Conservation (phyloP, 1,284 basidiomycete species). For the Nidula niveotomentosa region DNA sequence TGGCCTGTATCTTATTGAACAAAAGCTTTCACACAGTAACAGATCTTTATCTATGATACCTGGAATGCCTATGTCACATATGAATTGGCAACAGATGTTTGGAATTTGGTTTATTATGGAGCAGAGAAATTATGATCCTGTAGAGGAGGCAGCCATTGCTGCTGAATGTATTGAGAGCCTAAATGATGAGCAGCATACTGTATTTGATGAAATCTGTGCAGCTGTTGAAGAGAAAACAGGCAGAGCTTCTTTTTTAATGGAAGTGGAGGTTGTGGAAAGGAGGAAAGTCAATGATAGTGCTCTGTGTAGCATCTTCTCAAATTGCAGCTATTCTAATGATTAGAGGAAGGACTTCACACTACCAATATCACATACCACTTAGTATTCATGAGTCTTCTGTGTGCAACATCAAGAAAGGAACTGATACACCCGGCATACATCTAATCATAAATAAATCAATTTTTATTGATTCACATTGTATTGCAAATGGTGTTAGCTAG, state of each 20-base stretch:
- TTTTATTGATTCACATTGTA: too few species aligned
- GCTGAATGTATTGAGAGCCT: constrained; percentile 13
- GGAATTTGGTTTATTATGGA: constrained; percentile 34
- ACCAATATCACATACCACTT: too few species aligned
- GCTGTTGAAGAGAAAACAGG: constrained; percentile 18
- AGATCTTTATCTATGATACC: constrained; percentile 22
- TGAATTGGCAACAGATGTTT: constrained; percentile 16
- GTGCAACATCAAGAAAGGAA: too few species aligned
- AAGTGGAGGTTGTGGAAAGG: too few species aligned
- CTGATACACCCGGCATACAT: too few species aligned
- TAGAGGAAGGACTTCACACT: too few species aligned
- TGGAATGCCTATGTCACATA: constrained; percentile 23
- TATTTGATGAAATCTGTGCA: constrained; percentile 24
- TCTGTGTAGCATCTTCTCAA: too few species aligned
- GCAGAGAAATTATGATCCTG: constrained; percentile 26
- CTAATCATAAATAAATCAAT: too few species aligned
- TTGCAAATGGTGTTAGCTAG: too few species aligned
- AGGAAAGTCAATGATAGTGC: too few species aligned
- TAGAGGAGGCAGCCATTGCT: constrained; percentile 7
- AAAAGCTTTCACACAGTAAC: constrained; percentile 13
- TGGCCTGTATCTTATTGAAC: constrained; percentile 34
- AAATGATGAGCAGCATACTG: constrained; percentile 30
- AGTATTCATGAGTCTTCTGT: too few species aligned
- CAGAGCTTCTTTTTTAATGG: constrained; percentile 14
- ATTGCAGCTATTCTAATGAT: too few species aligned